These are phyloP conservation scores for Globisporangium barbulae DNA, from an alignment of 352 stramenopile genomes.

Conservation along the genomic window DNA sequence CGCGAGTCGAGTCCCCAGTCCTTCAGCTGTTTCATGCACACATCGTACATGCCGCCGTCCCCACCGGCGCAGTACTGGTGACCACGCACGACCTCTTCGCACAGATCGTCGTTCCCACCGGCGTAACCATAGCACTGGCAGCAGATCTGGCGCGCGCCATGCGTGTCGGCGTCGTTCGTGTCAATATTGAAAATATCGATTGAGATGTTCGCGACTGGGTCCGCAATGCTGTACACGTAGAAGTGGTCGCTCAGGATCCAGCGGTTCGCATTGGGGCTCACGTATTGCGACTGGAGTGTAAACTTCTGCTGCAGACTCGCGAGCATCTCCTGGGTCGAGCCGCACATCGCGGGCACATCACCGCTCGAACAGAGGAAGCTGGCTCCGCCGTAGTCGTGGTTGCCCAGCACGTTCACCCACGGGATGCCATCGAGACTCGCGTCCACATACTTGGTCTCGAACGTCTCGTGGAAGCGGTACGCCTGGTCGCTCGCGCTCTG, in stretches of 20 bases:
- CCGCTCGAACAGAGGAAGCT: constrained; percentile 48
- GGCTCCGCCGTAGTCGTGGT: constrained; percentile 63
- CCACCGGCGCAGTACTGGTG: constrained; percentile 53
- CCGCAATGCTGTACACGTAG: constrained; percentile 66
- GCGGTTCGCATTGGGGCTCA: constrained; percentile 70
- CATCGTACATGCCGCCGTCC: constrained; percentile 47
- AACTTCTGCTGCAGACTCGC: constrained; percentile 43
- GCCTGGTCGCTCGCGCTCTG: constrained; percentile 28
- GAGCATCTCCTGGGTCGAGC: constrained; percentile 6
- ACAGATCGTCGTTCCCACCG: constrained; percentile 41
- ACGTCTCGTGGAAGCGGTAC: constrained; percentile 50
- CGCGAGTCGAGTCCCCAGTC: constrained; percentile 67
- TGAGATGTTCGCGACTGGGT: constrained; percentile 54
- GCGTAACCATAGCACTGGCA: constrained; percentile 83
- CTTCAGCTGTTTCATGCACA: constrained; percentile 63
- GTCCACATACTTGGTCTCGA: constrained; percentile 49
- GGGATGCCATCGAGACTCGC: constrained; percentile 39
- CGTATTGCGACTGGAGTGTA: constrained; percentile 61
- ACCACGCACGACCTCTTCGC: constrained; percentile 45
- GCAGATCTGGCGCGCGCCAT: constrained; percentile 66
- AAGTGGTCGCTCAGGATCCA: constrained; percentile 83
- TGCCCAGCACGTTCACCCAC: constrained; percentile 62
- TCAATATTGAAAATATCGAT: constrained; percentile 83
- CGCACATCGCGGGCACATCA: not conserved
- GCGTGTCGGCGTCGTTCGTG: constrained; percentile 65